Evolutionary conservation across 768 basidiomycete genomes (phyloP), one percentile per base, ranked within the genome.

Genomic region (Tylopilus cervinicoccineus): DNA sequence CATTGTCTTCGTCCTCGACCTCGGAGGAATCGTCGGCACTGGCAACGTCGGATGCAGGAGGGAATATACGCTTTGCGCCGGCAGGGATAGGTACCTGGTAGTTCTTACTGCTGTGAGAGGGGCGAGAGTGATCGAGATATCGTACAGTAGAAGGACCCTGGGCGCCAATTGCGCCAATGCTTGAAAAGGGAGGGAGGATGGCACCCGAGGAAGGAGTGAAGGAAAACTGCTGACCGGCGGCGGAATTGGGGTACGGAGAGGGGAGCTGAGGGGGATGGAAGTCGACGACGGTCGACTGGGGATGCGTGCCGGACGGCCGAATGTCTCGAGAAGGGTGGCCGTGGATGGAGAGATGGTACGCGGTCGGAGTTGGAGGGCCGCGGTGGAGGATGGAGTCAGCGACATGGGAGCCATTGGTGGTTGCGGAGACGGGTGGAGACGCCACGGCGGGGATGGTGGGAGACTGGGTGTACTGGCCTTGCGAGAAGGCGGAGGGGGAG

Each of bases 21-120:
- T 91, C 90, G 31, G 88, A 87, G 1, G 89, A 89, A 65, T 91
- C 83, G 11, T 91, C 83, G 11, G 86, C 82, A 53, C 86, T 90
- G 9, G 84, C 81, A 51, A 82, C 78, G 56, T 79, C 81, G 2
- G 88, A 88, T 13, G 80, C 76, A 4, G 76, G 70, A 12, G 80
- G 77, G 28, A 79, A 78, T 26, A 77, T 73, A 54, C 86, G 75
- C 67, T 87, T 88, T 48, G 78, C 69, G 24, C 74, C 72, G 33
- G 76, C 66, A 23, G 58, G 56, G 3, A 51, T 49, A 9, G 70
- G 51, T 33, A 55, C 43, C 24, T 57, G 61, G 55, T 71, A 69
- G 54, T 66, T 70, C 59, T 69, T 67, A 19, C 17, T 36, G 16
- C 32, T 34, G 43, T 66, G 64, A 39, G 62, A 46, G 22, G 53